Conservation (phyloP, 176 grass and related monocot genomes). For the Avena insularis region DNA sequence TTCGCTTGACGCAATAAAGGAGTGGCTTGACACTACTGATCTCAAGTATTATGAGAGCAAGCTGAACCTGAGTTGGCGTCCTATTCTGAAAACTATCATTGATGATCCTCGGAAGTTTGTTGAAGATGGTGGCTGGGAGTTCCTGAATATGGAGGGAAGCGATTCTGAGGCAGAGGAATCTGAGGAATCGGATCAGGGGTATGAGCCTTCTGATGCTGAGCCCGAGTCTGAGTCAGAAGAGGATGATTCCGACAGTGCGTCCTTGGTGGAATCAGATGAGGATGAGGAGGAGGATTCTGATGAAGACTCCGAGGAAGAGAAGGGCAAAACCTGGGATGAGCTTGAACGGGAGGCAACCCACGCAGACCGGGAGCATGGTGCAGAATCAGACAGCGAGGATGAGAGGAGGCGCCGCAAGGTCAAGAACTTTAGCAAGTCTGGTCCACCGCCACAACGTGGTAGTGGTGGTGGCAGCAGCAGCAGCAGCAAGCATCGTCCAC, state of each 20-base stretch:
- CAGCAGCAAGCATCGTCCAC: conserved; percentile 12
- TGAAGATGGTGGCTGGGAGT: conserved; percentile 86
- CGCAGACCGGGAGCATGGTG: conserved; percentile 69
- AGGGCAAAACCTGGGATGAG: conserved; percentile 95
- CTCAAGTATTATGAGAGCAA: conserved; percentile 95
- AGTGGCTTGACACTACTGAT: conserved; percentile 94
- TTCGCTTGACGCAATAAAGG: conserved; percentile 82
- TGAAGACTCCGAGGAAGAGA: conserved; percentile 89
- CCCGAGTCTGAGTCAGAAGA: conserved; percentile 72
- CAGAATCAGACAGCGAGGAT: conserved; percentile 83
- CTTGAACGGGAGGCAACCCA: conserved; percentile 84
- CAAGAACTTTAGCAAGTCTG: conserved; percentile 50
- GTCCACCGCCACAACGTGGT: conserved; percentile 10
- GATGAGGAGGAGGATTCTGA: conserved; percentile 58
- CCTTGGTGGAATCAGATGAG: conserved; percentile 26
- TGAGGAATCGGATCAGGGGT: conserved; percentile 86
- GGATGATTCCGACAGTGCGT: conserved; percentile 60
- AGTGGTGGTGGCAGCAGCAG: not conserved
- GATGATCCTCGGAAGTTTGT: conserved; percentile 92
- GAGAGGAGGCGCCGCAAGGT: conserved; percentile 78
- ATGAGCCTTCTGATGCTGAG: conserved; percentile 80
- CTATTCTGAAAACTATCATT: conserved; percentile 86
- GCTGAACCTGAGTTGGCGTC: conserved; percentile 88
- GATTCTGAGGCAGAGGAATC: conserved; percentile 80
- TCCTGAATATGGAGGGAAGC: conserved; percentile 92